Percentiles rank a stretch among this genome's conserved stretches.
Conservation (phyloP, 192 early-diverging fungal species). For the Martensiomyces pterosporus region DNA sequence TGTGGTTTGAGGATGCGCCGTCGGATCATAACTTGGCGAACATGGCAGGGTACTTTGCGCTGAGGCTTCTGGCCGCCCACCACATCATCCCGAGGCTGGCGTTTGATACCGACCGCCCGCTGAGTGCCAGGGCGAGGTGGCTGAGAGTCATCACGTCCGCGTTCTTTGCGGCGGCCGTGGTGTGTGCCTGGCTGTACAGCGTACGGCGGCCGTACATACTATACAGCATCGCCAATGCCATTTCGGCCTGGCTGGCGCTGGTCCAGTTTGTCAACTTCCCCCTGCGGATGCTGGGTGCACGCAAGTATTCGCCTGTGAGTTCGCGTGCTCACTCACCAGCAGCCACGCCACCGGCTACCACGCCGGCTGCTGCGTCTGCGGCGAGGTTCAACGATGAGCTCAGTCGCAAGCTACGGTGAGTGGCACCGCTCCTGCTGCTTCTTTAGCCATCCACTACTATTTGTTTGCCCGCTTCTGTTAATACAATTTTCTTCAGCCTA, state of each 20-base stretch:
- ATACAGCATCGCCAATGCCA: constrained; percentile 52
- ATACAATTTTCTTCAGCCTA: not conserved
- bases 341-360: not conserved
- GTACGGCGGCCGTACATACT: constrained; percentile 58
- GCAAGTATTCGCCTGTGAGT: not conserved
- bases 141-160: constrained; percentile 24
- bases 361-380: too few relatives aligned
- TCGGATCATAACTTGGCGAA: constrained; percentile 59
- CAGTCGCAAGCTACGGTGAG: constrained; percentile 12
- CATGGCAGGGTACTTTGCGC: constrained; percentile 41
- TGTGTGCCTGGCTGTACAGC: constrained; percentile 54
- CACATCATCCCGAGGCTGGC: constrained; percentile 23
- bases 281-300: constrained; percentile 1
- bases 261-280: constrained; percentile 30
- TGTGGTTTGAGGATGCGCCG: constrained; percentile 78
- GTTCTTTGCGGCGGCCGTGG: constrained; percentile 42
- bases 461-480: not conserved
- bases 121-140: constrained; percentile 2
- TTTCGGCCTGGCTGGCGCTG: constrained; percentile 39
- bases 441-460: too few relatives aligned
- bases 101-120: constrained; percentile 10
- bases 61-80: constrained; percentile 26
- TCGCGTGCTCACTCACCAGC: constrained; percentile 8
- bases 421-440: too few relatives aligned
- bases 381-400: constrained; percentile 4